Percentiles rank a stretch among this genome's conserved stretches.
Evolutionary conservation across 2,329 filamentous ascomycete species (phyloP).

Genomic region (Didymella exigua): DNA sequence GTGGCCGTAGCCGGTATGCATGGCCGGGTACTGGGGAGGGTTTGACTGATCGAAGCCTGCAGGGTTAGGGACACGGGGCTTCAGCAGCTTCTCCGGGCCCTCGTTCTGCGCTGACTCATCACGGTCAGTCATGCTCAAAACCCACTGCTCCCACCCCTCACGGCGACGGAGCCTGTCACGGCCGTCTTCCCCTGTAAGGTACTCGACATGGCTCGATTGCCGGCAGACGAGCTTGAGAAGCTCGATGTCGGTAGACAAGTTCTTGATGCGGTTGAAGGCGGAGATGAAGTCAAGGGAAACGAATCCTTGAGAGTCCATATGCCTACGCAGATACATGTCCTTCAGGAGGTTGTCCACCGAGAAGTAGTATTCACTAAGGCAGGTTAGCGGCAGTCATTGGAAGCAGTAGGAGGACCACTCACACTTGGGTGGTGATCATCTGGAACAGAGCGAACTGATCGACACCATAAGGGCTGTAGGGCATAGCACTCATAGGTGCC

Average conservation of each 20-base stretch:
- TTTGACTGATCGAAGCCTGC: constrained; percentile 42
- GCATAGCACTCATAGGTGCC: constrained; percentile 63
- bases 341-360: constrained; percentile 95
- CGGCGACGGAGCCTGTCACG: constrained; percentile 77
- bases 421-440: constrained; percentile 67
- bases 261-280: constrained; percentile 83
- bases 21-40: constrained; percentile 37
- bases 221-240: constrained; percentile 77
- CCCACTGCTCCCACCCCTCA: constrained; percentile 79
- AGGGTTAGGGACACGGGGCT: constrained; percentile 49
- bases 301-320: constrained; percentile 96
- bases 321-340: constrained; percentile 82
- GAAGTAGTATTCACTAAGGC: constrained; percentile 88
- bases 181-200: constrained; percentile 74
- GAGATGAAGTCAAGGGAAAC: constrained; percentile 80
- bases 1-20: constrained; percentile 30
- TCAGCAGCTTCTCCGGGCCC: constrained; percentile 61
- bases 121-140: constrained; percentile 73
- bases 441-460: constrained; percentile 62
- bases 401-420: constrained; percentile 32
- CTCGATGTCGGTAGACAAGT: constrained; percentile 72
- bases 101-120: constrained; percentile 75
- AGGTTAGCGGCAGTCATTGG: constrained; percentile 35
- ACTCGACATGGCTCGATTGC: constrained; percentile 74
- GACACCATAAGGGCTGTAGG: constrained; percentile 63